Conservation (phyloP, 228 moss, liverwort and hornwort genomes). For the Sphagnum fallax region DNA sequence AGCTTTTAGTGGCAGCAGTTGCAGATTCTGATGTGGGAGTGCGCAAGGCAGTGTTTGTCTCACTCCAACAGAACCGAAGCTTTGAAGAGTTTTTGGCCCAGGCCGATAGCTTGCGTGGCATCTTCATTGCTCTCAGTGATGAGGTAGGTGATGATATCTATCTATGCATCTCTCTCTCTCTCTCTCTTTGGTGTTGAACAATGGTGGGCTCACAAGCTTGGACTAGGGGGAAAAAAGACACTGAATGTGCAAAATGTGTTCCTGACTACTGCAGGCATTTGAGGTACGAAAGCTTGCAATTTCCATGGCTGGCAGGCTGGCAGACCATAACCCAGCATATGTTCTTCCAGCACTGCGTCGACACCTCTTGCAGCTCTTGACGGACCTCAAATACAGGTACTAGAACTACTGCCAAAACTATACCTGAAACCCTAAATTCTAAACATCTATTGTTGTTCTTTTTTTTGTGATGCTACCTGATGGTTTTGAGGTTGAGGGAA, state of each 20-base stretch:
- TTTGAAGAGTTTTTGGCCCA: conserved; percentile 93
- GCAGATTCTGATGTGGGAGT: conserved; percentile 90
- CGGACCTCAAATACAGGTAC: conserved; percentile 76
- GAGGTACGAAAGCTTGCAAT: conserved; percentile 95
- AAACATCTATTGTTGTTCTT: too few relatives aligned
- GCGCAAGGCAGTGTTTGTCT: conserved; percentile 69
- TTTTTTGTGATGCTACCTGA: too few relatives aligned
- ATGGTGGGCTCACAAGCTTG: too few relatives aligned
- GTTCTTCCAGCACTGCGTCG: conserved; percentile 96
- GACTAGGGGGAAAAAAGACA: too few relatives aligned
- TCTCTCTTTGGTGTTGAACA: background rate
- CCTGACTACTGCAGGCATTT: conserved; percentile 45
- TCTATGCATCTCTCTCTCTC: too few relatives aligned
- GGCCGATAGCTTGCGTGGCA: conserved; percentile 94
- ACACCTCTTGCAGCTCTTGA: conserved; percentile 88
- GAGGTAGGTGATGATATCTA: conserved; percentile 33
- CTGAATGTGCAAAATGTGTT: too few relatives aligned
- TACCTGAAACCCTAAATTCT: too few relatives aligned
- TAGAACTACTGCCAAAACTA: too few relatives aligned
- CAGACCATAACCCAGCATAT: conserved; percentile 92
- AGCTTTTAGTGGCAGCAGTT: conserved; percentile 81
- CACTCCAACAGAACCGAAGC: conserved; percentile 59
- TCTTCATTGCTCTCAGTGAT: conserved; percentile 95
- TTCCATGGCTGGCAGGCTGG: conserved; percentile 81
- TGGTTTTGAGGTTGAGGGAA: too few relatives aligned